Conservation (phyloP, 2,329 filamentous ascomycete genomes). For the Cytospora paraplurivora region DNA sequence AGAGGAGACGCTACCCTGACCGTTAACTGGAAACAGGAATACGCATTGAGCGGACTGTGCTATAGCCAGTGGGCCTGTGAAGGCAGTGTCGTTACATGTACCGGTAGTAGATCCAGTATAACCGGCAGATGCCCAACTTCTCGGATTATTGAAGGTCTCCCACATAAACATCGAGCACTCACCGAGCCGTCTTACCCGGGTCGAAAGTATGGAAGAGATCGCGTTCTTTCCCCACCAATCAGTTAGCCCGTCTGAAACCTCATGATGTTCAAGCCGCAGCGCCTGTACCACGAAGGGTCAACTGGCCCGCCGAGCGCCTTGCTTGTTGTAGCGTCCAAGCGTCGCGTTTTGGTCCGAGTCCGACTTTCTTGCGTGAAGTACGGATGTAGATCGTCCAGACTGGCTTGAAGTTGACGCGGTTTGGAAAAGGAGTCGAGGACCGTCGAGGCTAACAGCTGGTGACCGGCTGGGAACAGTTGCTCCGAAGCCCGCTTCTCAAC, state of each 20-base stretch:
- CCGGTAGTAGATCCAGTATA: no score
- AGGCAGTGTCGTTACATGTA: no score
- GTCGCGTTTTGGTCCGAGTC: neutral
- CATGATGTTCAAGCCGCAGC: neutral
- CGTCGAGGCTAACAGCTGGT: neutral
- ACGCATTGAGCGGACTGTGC: no score
- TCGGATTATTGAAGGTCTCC: no score
- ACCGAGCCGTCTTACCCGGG: slow-evolving; percentile 2
- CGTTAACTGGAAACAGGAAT: no score
- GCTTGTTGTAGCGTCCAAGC: neutral
- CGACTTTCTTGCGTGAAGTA: neutral
- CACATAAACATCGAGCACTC: neutral
- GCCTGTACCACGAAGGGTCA: neutral
- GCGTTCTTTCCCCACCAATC: neutral
- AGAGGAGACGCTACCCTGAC: no score
- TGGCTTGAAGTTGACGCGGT: neutral
- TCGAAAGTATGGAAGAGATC: neutral
- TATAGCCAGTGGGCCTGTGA: no score
- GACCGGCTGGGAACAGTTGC: slow-evolving; percentile 1
- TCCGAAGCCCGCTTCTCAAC: slow-evolving; percentile 35
- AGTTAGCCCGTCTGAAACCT: neutral
- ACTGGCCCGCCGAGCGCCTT: neutral
- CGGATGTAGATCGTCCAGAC: neutral
- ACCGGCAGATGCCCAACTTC: no score
- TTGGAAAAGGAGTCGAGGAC: neutral